Evolutionary conservation across 75 land plant species (phyloP), one percentile per base, ranked within the genome.

Genomic region (Gnetum montanum): DNA sequence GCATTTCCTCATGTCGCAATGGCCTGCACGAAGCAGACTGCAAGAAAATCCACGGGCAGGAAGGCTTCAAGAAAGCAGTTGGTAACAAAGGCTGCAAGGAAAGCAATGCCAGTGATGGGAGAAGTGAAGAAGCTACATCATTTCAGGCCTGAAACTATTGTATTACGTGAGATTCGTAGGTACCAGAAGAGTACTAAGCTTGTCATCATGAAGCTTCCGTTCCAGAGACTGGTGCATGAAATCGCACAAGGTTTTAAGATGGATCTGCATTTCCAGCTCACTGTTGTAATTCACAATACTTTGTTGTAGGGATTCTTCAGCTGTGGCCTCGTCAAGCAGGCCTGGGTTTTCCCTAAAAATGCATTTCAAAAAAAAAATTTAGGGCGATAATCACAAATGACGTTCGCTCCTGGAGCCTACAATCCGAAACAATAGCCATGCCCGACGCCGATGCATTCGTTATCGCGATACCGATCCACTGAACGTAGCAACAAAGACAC

Each of bases 21-120:
- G 77, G 77, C 74, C 29, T 68, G 77, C 54, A 74, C 77, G 60
- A 74, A 74, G 77, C 77, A 74, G 54, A 74, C 77, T 3, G 77
- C 77, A 0, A 48, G 77, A 24, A 74, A 74, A 45, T 74, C 77
- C 25, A 74, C 77, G 15, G 77, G 77, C 12, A 67, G 67, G 16
- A 71, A 71, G 71, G 74, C 74, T 3, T 71, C 75, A 8, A 40
- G 75, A 22, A 72, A 72, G 75, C 75, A 72, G 57, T 55, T 72
- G 4, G 75, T 71, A 22, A 72, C 71, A 24, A 72, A 67, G 72
- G 70, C 70, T 23, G 70, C 70, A 0, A 43, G 70, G 23, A 67
- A 67, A 29, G 45, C 73, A 13, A 71, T 71, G 0, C 70, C 70
- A 6, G 49, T 71, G 1, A 67, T 71, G 2, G 70, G 70, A 22